Evolutionary conservation across 2,329 filamentous ascomycete species (phyloP), one percentile per base, ranked within the genome.

Genomic region (Alternaria burnsii): DNA sequence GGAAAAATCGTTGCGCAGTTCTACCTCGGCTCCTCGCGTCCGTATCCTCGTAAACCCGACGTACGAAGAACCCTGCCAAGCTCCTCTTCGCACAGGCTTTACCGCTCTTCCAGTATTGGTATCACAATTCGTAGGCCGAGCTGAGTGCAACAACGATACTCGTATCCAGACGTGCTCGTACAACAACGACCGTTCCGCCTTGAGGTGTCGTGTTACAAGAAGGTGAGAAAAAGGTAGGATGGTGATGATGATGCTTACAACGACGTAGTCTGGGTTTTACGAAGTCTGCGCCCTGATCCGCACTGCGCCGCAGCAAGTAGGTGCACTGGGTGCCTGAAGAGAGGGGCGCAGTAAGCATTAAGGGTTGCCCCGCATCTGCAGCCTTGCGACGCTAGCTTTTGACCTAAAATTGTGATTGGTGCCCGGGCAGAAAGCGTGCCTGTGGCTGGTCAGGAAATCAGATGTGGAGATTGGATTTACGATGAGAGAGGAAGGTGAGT

Each of bases 201-300:
- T 2, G 20, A 26, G 20, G 22, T 36, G 46, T 50, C 9, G 46
- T 50, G 32, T 24, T 16, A 38, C 30, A 50, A 24, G 46, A 24
- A 26, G 36, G 9, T n/a, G 22, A 12, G 30, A 16, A 11, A 16
- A 36, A n/a, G 24, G 46, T 36, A 36, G 32, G 46, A 50, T 24
- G 46, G 30, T 20, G 44, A 47, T 32, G 44, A 50, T 50, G 46
- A 50, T 50, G 46, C 46, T 38, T 50, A 50, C 46, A 50, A 36
- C 20, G 18, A 50, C 30, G 30, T 38, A 50, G 46, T 36, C 30
- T 50, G 22, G 20, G 46, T 50, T 32, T 36, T 50, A 38, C 46
- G 30, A 38, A 18, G 32, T 38, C 14, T 50, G 36, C 46, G 46
- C 20, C 46, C 22, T 48, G 30, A 24, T 48, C 30, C 46, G 46